Evolutionary conservation across 2,329 filamentous ascomycete genomes (phyloP), one percentile per base, ranked within the genome.

Genomic region (Penicillium vulpinum): DNA sequence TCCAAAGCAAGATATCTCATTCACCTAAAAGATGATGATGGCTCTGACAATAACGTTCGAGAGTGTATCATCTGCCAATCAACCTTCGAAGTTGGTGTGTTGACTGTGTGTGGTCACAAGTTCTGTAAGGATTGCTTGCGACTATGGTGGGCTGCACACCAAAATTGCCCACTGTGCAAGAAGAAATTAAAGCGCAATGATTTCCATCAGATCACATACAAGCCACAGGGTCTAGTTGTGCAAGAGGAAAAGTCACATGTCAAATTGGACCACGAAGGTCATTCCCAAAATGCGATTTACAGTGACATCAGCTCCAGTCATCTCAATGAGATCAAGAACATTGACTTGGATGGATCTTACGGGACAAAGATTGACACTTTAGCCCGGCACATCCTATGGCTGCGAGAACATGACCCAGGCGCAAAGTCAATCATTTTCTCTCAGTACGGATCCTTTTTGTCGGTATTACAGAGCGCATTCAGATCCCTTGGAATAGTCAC

Each of bases 401-500:
- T 97, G 21, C 86, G 93, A 2, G 81, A 89, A 63, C 85, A 90
- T 46, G 92, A 97, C 64, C 90, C 91, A 0, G 91, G 91, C 0
- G 86, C 91, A 10, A 97, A 97, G 71, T 90, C 90, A 0, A 89
- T 99, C 70, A 83, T 97, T n/a, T 99, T 96, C 73, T 95, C 91
- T 1, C 93, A 97, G 75, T 94, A 91, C 73, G 84, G 84, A 54
- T 88, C 90, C 52, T 97, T 97, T 65, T 80, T 97, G 1, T 78
- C 82, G 0, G 86, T 96, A 7, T 80, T 97, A 0, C 81, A 81
- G 9, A 81, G 80, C 10, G 93, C 92, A 0, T 88, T 97, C 49
- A 69, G 73, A 2, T 80, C 82, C 4, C 90, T 91, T 73, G 83
- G 85, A 47, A 93, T 99, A 60, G 87, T 88, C 0, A 88, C 82